Base-by-base conservation (phyloP, 805 yeast species). In the Brettanomyces bruxellensis region DNA sequence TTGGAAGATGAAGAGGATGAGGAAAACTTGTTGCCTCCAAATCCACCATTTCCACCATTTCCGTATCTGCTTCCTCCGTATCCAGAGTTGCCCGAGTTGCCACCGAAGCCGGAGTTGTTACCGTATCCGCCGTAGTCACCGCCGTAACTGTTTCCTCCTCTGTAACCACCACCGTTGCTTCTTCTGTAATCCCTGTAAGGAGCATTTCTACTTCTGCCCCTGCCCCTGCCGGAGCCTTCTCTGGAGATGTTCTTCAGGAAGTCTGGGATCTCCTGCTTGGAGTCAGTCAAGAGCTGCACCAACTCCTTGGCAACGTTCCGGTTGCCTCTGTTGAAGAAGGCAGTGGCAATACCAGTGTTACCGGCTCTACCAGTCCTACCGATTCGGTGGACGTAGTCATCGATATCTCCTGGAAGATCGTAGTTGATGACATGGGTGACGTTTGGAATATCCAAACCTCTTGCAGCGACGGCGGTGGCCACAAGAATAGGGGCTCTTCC, bases 351-450 rank as follows among this genome's bases (percentile, higher is more conserved):
- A 86, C 99, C 99, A 52, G 85, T 82, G 75, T 93, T 93, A 79
- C 99, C 99, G 61, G 99, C 99, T 82, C 99, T 93, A 72, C 99
- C 99, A 64, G 99, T 93, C 82, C 99, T 91, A 80, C 99, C 99
- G 66, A 93, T 93, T 76, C 99, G 86, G 76, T 93, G 99, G 49
- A 93, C 99, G 66, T 93, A 93, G 71, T 93, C 99, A 69, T 93
- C 99, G 62, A 93, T 86, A 69, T 93, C 98, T 65, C 84, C 75
- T 67, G 99, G 99, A 67, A 93, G 76, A 67, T 93, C 99, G 68
- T 85, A 93, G 79, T 93, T 93, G 71, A 93, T 84, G 63, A 93
- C 99, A 66, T 91, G 98, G 43, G 95, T 84, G 59, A 93, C 99
- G 67, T 93, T 93, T 67, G 99, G 98, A 76, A 93, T 93, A 79